A percentile compares a stretch with the other conserved stretches of the same genome.
Evolutionary conservation across 2,329 filamentous ascomycete genomes (phyloP).

Genomic region (Cucurbitaria berberidis): DNA sequence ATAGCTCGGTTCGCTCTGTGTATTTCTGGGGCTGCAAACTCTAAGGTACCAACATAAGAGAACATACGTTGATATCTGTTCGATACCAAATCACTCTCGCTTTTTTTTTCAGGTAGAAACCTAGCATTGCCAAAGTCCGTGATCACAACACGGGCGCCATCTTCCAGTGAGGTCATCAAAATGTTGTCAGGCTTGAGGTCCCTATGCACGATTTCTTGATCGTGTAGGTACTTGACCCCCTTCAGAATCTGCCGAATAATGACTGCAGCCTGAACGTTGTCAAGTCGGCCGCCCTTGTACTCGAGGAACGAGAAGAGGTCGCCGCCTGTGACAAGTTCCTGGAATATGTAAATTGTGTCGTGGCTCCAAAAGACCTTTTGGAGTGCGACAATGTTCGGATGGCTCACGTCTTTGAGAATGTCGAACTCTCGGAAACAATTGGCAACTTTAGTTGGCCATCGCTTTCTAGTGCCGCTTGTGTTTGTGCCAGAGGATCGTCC

Average conservation of each 20-base stretch:
- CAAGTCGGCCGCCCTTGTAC: conserved; percentile 54
- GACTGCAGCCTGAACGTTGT: conserved; percentile 59
- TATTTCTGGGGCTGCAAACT: conserved; percentile 63
- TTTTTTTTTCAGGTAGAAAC: conserved; percentile 33
- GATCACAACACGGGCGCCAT: conserved; percentile 61
- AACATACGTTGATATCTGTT: conserved; percentile 55
- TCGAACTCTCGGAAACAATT: conserved; percentile 52
- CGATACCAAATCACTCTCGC: neutral
- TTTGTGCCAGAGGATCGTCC: conserved; percentile 1
- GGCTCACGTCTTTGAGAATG: conserved; percentile 59
- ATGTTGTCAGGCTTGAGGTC: conserved; percentile 71
- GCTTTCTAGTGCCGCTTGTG: conserved; percentile 10
- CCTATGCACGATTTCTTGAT: conserved; percentile 62
- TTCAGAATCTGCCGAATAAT: conserved; percentile 63
- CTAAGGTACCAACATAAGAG: conserved; percentile 61
- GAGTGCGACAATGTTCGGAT: conserved; percentile 66
- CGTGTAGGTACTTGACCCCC: conserved; percentile 65
- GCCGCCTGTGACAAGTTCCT: conserved; percentile 65
- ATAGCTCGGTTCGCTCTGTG: conserved; percentile 37
- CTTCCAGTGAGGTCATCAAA: conserved; percentile 61
- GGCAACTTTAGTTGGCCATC: conserved; percentile 31
- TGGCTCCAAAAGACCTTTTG: conserved; percentile 62
- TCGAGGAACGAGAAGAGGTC: conserved; percentile 67
- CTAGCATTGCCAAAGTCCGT: conserved; percentile 67
- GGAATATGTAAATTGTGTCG: conserved; percentile 65